phyloP scores from a whole-genome alignment of 2,329 filamentous ascomycete species.

The Hortaea sp. region DNA sequence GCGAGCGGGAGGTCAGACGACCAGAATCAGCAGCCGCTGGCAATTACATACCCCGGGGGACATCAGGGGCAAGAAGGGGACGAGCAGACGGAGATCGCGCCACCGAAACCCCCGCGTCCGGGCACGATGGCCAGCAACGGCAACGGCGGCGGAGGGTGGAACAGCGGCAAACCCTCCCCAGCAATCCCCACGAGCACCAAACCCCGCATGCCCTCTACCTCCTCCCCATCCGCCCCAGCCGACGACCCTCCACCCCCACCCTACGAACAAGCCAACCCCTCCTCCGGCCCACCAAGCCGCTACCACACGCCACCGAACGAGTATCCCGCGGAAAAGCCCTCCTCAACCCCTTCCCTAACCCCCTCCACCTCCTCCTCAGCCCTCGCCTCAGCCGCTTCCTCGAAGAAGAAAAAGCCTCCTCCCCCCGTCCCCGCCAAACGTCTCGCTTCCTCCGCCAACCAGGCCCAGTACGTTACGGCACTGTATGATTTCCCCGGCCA shows the following conservation, averaged over 20 bases:
- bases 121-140: conserved; percentile 7
- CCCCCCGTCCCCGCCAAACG: conserved; percentile 60
- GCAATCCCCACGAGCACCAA: conserved; percentile 14
- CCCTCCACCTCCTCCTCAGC: conserved; percentile 17
- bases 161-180: conserved; percentile 5
- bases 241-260: conserved; percentile 4
- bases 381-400: conserved; percentile 25
- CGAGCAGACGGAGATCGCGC: conserved; percentile 23
- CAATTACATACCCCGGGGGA: too few species aligned
- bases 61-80: neutral
- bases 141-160: neutral
- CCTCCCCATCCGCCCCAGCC: conserved; percentile 2
- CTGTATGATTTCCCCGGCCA: conserved; percentile 67
- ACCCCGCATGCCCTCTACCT: conserved; percentile 15
- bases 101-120: conserved; percentile 24
- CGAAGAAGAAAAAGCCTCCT: conserved; percentile 62
- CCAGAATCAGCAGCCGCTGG: too few species aligned
- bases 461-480: conserved; percentile 43
- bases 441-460: conserved; percentile 31
- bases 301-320: conserved; percentile 21
- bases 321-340: conserved; percentile 13
- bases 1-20: too few species aligned
- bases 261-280: conserved; percentile 12
- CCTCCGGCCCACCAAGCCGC: conserved; percentile 25
- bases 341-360: neutral